Conservation (phyloP, 306 rosid genomes). For the Inga oerstediana region DNA sequence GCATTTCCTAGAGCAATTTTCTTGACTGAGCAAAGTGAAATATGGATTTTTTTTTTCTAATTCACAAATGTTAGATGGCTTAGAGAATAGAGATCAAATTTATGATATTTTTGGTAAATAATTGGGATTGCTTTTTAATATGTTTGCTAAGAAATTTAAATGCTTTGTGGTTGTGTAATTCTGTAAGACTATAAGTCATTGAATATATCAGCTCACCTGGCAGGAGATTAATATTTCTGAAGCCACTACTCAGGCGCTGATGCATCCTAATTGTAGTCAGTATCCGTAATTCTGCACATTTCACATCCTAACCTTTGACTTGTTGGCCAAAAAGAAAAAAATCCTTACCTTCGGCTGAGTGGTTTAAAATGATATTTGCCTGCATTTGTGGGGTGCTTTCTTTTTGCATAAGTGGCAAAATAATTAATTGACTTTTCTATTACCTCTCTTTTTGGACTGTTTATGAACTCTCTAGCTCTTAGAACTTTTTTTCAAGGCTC, state of each 20-base stretch:
- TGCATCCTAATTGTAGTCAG: neutral
- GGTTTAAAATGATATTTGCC: neutral
- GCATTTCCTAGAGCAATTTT: neutral
- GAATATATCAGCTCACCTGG: neutral
- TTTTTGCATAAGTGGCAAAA: neutral
- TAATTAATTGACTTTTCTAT: slow-evolving; percentile 10
- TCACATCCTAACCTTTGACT: neutral
- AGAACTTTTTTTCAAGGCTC: neutral
- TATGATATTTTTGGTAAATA: neutral
- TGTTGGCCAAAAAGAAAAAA: neutral
- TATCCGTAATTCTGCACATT: neutral
- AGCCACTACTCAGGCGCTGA: neutral
- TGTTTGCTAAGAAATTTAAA: neutral
- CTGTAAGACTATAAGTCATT: neutral
- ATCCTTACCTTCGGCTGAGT: slow-evolving; percentile 2
- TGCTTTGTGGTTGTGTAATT: neutral
- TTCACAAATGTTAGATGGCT: neutral
- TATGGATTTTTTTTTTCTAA: neutral
- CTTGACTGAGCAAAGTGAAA: neutral
- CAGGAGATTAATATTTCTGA: neutral
- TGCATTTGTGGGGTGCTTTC: neutral
- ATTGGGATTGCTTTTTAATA: neutral
- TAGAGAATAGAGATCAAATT: neutral
- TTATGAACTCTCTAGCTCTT: slow-evolving; percentile 7
- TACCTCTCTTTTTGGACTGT: neutral